Conservation (phyloP, 768 basidiomycete genomes). For the Sporobolomyces phaffii region DNA sequence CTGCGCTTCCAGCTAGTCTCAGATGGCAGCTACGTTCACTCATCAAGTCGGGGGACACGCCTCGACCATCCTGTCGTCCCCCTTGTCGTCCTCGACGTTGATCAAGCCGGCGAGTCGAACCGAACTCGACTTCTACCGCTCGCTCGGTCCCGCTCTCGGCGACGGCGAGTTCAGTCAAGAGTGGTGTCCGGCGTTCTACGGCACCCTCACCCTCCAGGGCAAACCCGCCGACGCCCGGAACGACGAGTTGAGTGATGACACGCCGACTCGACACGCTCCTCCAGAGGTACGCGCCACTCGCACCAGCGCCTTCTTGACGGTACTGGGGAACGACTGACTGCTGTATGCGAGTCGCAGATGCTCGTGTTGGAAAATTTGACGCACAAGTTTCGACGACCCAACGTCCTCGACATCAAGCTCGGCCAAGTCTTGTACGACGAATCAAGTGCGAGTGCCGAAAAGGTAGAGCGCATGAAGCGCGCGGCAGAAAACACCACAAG, state of each 20-base stretch:
- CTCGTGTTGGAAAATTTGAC: conserved; percentile 67
- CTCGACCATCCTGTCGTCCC: conserved; percentile 60
- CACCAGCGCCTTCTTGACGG: too few species aligned
- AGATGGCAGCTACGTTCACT: too few species aligned
- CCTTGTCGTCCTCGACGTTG: conserved; percentile 63
- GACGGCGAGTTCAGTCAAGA: conserved; percentile 41
- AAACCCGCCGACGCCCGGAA: conserved; percentile 47
- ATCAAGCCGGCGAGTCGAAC: conserved; percentile 65
- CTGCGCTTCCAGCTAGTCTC: too few species aligned
- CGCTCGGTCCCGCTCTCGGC: conserved; percentile 47
- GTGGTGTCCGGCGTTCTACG: conserved; percentile 72
- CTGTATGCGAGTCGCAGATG: too few species aligned
- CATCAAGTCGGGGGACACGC: conserved; percentile 75
- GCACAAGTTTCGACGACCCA: conserved; percentile 67
- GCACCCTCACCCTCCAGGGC: conserved; percentile 69
- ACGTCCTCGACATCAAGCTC: conserved; percentile 85
- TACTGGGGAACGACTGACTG: too few species aligned
- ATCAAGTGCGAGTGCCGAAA: conserved; percentile 54
- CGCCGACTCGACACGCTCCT: background rate
- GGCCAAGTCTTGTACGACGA: conserved; percentile 82
- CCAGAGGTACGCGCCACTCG: background rate
- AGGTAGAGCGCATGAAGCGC: conserved; percentile 69
- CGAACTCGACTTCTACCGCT: conserved; percentile 69
- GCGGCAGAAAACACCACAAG: conserved; percentile 67
- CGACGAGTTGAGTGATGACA: conserved; percentile 13